phyloP scores from a whole-genome alignment of 2,329 filamentous ascomycete genomes.

The Aspergillus jensenii region DNA sequence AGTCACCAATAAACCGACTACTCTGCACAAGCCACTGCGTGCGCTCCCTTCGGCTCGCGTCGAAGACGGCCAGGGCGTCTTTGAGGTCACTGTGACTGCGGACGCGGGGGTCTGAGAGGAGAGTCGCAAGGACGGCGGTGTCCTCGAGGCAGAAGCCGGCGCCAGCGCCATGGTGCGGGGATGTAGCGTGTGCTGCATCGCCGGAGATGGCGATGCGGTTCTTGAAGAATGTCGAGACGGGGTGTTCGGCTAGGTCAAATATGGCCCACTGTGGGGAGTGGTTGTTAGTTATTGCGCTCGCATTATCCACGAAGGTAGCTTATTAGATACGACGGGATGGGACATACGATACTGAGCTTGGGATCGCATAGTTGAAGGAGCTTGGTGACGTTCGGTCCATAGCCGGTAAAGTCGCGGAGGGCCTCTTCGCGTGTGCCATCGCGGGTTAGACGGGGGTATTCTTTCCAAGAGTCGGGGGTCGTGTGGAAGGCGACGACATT shows the following conservation, averaged over 20 bases:
- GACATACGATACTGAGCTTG: conserved; percentile 26
- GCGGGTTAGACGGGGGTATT: conserved; percentile 21
- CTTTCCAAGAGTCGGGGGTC: conserved; percentile 25
- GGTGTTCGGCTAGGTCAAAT: conserved; percentile 40
- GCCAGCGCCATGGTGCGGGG: conserved; percentile 43
- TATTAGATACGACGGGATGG: background rate
- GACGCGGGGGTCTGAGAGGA: conserved; percentile 27
- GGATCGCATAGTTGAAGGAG: conserved; percentile 29
- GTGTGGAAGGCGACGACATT: conserved; percentile 47
- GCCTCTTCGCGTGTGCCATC: conserved; percentile 23
- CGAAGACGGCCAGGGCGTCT: conserved; percentile 30
- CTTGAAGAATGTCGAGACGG: conserved; percentile 38
- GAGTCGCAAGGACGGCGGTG: conserved; percentile 26
- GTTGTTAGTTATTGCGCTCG: background rate
- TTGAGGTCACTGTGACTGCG: conserved; percentile 22
- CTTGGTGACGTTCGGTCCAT: conserved; percentile 21
- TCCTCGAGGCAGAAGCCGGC: conserved; percentile 37
- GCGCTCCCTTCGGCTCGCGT: conserved; percentile 26
- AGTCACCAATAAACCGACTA: conserved; percentile 32
- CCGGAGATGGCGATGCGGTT: conserved; percentile 36
- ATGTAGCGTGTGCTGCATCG: conserved; percentile 44
- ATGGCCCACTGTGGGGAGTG: conserved; percentile 38
- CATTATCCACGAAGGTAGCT: too few relatives aligned
- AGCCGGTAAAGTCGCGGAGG: conserved; percentile 22
- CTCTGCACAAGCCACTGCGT: conserved; percentile 37